Evolutionary conservation across 768 basidiomycete species (phyloP).

Genomic region (Tulasnella sp.): DNA sequence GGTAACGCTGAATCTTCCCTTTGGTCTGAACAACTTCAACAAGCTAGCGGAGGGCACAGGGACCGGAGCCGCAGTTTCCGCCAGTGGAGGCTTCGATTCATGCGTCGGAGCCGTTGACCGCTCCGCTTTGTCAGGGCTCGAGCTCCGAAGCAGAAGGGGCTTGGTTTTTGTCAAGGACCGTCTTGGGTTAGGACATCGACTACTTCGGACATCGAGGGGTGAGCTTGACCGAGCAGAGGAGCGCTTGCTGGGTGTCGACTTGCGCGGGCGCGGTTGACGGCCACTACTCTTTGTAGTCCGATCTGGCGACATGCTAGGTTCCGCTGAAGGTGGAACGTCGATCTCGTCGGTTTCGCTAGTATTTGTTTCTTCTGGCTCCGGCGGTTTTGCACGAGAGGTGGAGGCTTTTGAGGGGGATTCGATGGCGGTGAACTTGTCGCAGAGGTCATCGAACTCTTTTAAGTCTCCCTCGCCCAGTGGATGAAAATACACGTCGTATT

Average conservation of each 20-base stretch:
- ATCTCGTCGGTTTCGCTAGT: neutral
- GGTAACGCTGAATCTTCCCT: constrained; percentile 32
- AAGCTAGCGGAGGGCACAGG: neutral
- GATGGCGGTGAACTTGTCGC: neutral
- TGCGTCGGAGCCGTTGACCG: neutral
- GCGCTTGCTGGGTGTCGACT: neutral
- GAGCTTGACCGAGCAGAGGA: neutral
- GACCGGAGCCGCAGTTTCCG: neutral
- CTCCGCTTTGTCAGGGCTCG: neutral
- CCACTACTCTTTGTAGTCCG: neutral
- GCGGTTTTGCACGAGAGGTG: neutral
- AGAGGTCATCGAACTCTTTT: neutral
- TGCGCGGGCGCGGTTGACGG: neutral
- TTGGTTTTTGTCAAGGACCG: neutral
- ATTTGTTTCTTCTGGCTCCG: neutral
- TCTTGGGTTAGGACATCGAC: neutral
- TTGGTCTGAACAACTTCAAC: constrained; percentile 27
- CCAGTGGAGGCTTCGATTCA: neutral
- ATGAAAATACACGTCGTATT: constrained; percentile 6
- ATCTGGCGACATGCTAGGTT: neutral
- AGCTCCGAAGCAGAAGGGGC: neutral
- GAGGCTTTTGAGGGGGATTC: neutral
- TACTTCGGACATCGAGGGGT: neutral
- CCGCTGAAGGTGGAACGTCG: neutral
- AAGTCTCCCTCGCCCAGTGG: neutral